phyloP scores from a whole-genome alignment of 192 early-diverging fungal genomes.

The Geranomyces michiganensis region DNA sequence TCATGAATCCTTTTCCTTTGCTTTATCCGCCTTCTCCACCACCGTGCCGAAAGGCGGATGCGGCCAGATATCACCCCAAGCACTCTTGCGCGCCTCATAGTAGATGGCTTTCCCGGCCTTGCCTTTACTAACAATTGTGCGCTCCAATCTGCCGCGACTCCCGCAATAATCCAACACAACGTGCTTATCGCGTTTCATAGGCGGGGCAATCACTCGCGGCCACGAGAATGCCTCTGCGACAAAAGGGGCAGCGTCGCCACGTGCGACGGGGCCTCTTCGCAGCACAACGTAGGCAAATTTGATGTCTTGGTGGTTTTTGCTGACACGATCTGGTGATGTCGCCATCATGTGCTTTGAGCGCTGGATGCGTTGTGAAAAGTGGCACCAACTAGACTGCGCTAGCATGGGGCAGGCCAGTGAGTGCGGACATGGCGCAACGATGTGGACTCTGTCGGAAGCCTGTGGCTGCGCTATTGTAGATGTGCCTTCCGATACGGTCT shows the following conservation, averaged over 20 bases:
- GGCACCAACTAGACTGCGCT: conserved; percentile 68
- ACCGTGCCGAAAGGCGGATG: conserved; percentile 41
- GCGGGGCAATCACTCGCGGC: conserved; percentile 74
- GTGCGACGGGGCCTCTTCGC: conserved; percentile 65
- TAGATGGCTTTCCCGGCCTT: conserved; percentile 68
- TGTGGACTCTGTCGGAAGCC: conserved; percentile 51
- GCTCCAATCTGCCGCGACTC: conserved; percentile 56
- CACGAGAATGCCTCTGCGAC: conserved; percentile 57
- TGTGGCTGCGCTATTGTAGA: conserved; percentile 19
- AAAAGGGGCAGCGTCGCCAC: neutral
- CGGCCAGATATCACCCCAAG: conserved; percentile 86
- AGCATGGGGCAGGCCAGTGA: conserved; percentile 72
- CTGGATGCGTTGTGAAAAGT: conserved; percentile 80
- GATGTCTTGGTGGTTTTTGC: conserved; percentile 66
- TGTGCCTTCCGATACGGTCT: neutral
- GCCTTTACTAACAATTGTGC: conserved; percentile 70
- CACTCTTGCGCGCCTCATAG: conserved; percentile 72
- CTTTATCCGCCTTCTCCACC: neutral
- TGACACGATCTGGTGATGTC: neutral
- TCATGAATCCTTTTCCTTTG: neutral
- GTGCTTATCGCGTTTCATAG: conserved; percentile 77
- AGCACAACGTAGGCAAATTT: conserved; percentile 81
- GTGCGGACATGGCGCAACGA: conserved; percentile 84
- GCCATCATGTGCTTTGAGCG: conserved; percentile 61
- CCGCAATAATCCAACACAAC: conserved; percentile 72